Evolutionary conservation across 1,284 basidiomycete species (phyloP), one percentile per base, ranked within the genome.

Genomic region (Sporisorium exsertum): DNA sequence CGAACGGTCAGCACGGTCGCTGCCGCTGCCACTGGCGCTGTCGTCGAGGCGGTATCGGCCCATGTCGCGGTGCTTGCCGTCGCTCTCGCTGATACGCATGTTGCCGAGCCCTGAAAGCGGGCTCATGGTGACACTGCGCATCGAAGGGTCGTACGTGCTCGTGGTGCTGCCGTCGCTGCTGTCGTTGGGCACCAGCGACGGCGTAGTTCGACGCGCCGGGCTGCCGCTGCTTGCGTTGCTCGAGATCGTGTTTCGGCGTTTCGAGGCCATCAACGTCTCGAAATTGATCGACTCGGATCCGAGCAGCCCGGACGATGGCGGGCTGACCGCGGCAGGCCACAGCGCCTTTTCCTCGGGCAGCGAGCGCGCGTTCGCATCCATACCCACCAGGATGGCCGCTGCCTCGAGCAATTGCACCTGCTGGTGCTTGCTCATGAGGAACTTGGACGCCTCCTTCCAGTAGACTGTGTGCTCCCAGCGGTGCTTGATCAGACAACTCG

Each of bases 371-470:
- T 91, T 91, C 47, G 82, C 80, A 13, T 89, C 89, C 32, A 89
- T 88, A 37, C 87, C 87, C 1, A 90, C 86, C 46, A 99, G 90
- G 72, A 99, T 98, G 8, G 96, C 94, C 0, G 96, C 96, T 7
- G 95, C 96, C 89, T 98, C 96, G 56, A 99, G 91, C 63, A 98
- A 88, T 85, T 98, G 96, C 1, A 99, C 96, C 83, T 98, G 96
- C 84, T 98, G 95, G 85, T 99, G 96, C 88, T 98, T 99, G 87
- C 92, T 93, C 79, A 97, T 89, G 62, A 95, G 90, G 82, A 96
- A 92, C 86, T 96, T 95, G 79, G 93, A 94, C 0, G 94, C 94
- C 86, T 95, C 94, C 56, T 93, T 93, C 96, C 96, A 99, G 85
- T 97, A 95, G 40, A 94, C 93, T 29, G 93, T 94, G 83, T 98